Conservation (phyloP, 2,329 filamentous ascomycete species). For the Fonsecaea multimorphosa region DNA sequence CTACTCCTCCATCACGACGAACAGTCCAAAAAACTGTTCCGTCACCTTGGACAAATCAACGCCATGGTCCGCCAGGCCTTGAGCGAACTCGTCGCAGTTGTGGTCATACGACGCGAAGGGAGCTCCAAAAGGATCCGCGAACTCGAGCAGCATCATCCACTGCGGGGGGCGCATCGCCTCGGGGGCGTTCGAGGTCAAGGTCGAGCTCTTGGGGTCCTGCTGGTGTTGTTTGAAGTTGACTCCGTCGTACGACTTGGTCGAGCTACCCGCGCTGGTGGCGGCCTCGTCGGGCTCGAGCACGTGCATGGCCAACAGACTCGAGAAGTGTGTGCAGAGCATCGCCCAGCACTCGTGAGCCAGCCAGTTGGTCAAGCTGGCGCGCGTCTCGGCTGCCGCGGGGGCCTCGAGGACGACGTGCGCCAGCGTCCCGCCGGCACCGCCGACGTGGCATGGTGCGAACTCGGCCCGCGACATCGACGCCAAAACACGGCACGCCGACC, state of each 20-base stretch:
- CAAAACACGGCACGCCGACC: slow-evolving; percentile 22
- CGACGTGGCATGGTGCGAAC: slow-evolving; percentile 6
- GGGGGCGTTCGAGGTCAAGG: too few relatives aligned
- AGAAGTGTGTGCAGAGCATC: not conserved
- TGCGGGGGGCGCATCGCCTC: not conserved
- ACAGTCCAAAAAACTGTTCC: slow-evolving; percentile 15
- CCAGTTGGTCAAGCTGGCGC: slow-evolving; percentile 6
- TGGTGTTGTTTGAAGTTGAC: slow-evolving; percentile 9
- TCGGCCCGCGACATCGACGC: slow-evolving; percentile 16
- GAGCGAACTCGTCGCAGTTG: not conserved
- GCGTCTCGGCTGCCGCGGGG: not conserved
- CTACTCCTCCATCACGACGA: slow-evolving; percentile 18
- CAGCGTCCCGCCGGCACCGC: slow-evolving; percentile 17
- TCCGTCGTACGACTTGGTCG: slow-evolving; percentile 27
- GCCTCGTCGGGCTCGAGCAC: slow-evolving; percentile 23
- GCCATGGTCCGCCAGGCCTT: slow-evolving; percentile 6
- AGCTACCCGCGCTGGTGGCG: slow-evolving; percentile 14
- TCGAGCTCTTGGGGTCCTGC: not conserved
- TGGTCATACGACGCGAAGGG: slow-evolving; percentile 18
- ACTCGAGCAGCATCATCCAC: slow-evolving; percentile 29
- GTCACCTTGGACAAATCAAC: slow-evolving; percentile 8
- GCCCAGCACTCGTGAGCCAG: not conserved
- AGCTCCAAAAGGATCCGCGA: slow-evolving; percentile 15
- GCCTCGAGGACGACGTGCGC: slow-evolving; percentile 19
- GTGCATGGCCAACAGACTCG: slow-evolving; percentile 23